Base-by-base conservation (phyloP, 257 asterid genomes). In the Solanum phureja region DNA sequence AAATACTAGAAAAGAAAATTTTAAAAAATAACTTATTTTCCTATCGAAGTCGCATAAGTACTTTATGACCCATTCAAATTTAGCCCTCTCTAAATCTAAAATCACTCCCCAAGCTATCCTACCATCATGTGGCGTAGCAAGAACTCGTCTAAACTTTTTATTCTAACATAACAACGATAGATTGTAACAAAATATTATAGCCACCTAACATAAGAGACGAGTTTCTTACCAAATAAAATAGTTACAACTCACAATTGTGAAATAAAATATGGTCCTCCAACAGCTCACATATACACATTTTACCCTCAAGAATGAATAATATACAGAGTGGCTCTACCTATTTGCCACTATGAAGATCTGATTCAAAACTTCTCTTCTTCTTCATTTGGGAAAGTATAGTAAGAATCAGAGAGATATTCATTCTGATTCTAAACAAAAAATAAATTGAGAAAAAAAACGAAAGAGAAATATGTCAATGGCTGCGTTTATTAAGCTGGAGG, bases 401-500 rank as follows among this genome's bases (percentile, higher is more conserved):
- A 24, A 69, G 52, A 13, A 77, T 24, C 85, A 27, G 23, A 44
- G 9, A 27, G 2, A 79, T 29, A 77, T 44, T 27, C 66, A 27
- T 79, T 79, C 7, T 79, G 38, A 44, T 79, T 79, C 85, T 16
- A 79, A 79, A 24, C 14, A n/a, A n/a, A n/a, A n/a, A 72, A 66
- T 52, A 71, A 19, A 4, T 8, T 35, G 46, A 58, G 82, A 6
- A 5, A 19, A 35, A 37, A 37, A 37, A 75, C 23, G 27, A 89
- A 44, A 82, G 85, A 82, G 69, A 18, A 49, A 49, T 16, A 82
- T 82, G 85, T 82, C 85, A 91, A 95, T 94, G 99, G 92, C 98
- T 21, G 90, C 96, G 19, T 96, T 95, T 88, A 92, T 94, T 90
- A 93, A 93, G 94, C 98, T 96, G 83, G 99, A 96, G 19, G 99